phyloP scores from a whole-genome alignment of 805 yeast species.

The Ogataea wickerhamii region DNA sequence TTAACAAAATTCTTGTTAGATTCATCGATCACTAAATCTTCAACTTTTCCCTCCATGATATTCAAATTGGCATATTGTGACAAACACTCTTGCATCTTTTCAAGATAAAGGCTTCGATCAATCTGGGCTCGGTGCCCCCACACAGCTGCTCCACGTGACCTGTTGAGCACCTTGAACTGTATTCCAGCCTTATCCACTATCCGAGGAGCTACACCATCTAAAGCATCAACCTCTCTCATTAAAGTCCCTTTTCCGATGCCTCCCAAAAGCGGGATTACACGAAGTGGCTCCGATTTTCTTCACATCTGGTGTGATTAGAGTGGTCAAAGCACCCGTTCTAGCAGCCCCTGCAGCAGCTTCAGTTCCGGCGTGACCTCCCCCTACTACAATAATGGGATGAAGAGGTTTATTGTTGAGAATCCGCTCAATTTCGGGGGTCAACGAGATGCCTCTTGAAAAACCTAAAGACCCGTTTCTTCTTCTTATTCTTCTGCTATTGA shows the following conservation, averaged over 20 bases:
- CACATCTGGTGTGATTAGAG: conserved; percentile 72
- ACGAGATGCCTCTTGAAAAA: conserved; percentile 16
- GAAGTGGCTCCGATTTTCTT: conserved; percentile 88
- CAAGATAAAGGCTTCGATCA: conserved; percentile 73
- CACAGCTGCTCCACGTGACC: conserved; percentile 91
- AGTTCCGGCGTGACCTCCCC: conserved; percentile 99
- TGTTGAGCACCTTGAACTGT: conserved; percentile 81
- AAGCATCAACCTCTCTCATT: conserved; percentile 88
- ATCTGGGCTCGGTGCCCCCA: conserved; percentile 99
- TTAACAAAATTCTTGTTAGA: conserved; percentile 20
- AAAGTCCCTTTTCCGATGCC: conserved; percentile 98
- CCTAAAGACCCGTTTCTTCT: not conserved
- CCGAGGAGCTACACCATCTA: conserved; percentile 85
- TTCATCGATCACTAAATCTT: conserved; percentile 69
- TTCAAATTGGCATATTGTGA: conserved; percentile 51
- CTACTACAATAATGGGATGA: conserved; percentile 79
- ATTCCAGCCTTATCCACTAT: conserved; percentile 93
- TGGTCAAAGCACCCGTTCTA: conserved; percentile 67
- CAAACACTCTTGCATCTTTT: conserved; percentile 73
- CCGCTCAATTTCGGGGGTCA: conserved; percentile 36
- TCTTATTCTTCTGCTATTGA: conserved; percentile 5
- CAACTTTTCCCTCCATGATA: conserved; percentile 71
- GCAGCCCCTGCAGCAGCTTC: conserved; percentile 97
- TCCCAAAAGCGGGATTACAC: conserved; percentile 95
- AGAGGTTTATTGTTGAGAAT: conserved; percentile 30